Percentiles rank a stretch among this genome's conserved stretches.
Conservation (phyloP, 805 yeast genomes). For the Pichia membranifaciens region DNA sequence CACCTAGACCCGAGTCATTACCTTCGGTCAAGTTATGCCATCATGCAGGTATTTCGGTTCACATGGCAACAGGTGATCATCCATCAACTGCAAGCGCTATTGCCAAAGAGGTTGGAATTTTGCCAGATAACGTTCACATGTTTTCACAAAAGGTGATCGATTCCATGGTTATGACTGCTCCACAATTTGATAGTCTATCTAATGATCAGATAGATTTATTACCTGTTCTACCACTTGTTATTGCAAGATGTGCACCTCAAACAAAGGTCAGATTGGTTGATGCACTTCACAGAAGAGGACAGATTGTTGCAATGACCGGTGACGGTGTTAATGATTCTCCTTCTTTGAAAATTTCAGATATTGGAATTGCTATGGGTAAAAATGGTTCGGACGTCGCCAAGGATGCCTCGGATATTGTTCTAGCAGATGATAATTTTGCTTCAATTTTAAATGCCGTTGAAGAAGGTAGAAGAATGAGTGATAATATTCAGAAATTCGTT, state of each 20-base stretch:
- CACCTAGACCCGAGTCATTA: slow-evolving; percentile 67
- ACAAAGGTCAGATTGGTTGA: slow-evolving; percentile 79
- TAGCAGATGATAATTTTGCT: slow-evolving; percentile 73
- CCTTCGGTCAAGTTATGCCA: slow-evolving; percentile 62
- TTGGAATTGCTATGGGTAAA: slow-evolving; percentile 81
- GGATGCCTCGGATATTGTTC: slow-evolving; percentile 72
- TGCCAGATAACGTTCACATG: slow-evolving; percentile 55
- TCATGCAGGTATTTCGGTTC: slow-evolving; percentile 70
- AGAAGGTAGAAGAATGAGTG: slow-evolving; percentile 76
- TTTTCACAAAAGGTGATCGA: slow-evolving; percentile 49
- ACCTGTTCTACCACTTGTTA: slow-evolving; percentile 68
- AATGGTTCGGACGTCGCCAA: slow-evolving; percentile 83
- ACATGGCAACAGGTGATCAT: slow-evolving; percentile 80
- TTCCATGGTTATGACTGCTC: slow-evolving; percentile 71
- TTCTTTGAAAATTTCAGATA: slow-evolving; percentile 67
- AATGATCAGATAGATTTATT: slow-evolving; percentile 56
- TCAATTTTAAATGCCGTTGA: slow-evolving; percentile 73
- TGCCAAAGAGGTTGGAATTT: slow-evolving; percentile 75
- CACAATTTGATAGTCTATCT: slow-evolving; percentile 57
- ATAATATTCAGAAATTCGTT: slow-evolving; percentile 72
- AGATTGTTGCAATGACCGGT: slow-evolving; percentile 76
- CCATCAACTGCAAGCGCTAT: slow-evolving; percentile 74
- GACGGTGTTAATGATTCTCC: slow-evolving; percentile 85
- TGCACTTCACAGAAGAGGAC: slow-evolving; percentile 57
- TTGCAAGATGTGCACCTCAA: slow-evolving; percentile 80